Evolutionary conservation across 2,329 filamentous ascomycete species (phyloP).

Genomic region (Fusarium illudens): DNA sequence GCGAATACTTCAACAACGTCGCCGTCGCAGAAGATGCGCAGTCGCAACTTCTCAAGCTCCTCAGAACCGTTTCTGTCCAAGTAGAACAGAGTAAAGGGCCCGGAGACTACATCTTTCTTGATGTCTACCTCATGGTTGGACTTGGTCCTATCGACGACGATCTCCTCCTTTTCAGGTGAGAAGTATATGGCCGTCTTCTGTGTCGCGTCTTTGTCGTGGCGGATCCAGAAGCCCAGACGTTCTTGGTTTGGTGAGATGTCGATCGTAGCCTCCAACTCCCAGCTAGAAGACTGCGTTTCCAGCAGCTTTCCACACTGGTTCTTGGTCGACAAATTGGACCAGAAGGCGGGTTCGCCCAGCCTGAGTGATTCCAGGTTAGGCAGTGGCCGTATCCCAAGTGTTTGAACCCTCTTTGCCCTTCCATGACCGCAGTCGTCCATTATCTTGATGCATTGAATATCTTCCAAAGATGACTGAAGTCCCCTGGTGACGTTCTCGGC

Average conservation of each 20-base stretch:
- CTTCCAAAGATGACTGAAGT: slow-evolving; percentile 46
- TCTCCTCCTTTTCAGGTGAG: slow-evolving; percentile 48
- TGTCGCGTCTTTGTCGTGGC: slow-evolving; percentile 40
- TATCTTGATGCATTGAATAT: slow-evolving; percentile 53
- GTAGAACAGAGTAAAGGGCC: slow-evolving; percentile 57
- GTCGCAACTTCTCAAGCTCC: slow-evolving; percentile 29
- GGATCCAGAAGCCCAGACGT: slow-evolving; percentile 36
- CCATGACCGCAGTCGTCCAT: neutral
- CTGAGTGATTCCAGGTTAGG: slow-evolving; percentile 37
- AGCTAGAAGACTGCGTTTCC: slow-evolving; percentile 12
- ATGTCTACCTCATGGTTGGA: slow-evolving; percentile 46
- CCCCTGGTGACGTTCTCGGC: slow-evolving; percentile 49
- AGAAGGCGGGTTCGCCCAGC: slow-evolving; percentile 11
- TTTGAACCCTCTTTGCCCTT: slow-evolving; percentile 50
- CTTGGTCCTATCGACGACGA: slow-evolving; percentile 50
- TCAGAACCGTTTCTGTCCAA: slow-evolving; percentile 10
- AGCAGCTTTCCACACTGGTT: neutral
- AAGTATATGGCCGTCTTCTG: slow-evolving; percentile 52
- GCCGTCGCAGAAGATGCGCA: slow-evolving; percentile 39
- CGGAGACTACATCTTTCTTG: slow-evolving; percentile 47
- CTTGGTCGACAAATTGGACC: neutral
- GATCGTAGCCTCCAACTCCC: slow-evolving; percentile 41
- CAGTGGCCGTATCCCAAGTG: slow-evolving; percentile 50
- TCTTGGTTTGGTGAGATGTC: slow-evolving; percentile 13
- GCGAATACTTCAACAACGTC: slow-evolving; percentile 41